Conservation (phyloP, 495 filamentous ascomycete species). For the Aspergillus ellipticus region DNA sequence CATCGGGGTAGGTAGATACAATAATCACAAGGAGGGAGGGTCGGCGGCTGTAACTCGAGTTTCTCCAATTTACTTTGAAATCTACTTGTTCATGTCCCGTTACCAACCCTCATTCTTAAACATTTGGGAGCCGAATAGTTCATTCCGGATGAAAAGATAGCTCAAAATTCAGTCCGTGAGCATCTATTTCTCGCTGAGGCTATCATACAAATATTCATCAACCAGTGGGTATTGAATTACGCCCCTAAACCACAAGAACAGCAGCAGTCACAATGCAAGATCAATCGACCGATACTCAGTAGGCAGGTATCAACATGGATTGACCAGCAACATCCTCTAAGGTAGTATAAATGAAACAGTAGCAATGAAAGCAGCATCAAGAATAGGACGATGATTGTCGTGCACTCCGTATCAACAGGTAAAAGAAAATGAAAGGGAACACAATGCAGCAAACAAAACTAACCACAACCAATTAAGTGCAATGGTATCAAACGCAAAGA, state of each 20-base stretch:
- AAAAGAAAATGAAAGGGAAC: not conserved
- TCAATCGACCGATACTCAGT: not conserved
- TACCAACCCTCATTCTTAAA: too few species aligned
- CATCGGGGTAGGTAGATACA: too few species aligned
- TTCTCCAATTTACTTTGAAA: too few species aligned
- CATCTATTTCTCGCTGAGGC: not conserved
- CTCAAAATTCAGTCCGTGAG: not conserved
- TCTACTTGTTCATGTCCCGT: too few species aligned
- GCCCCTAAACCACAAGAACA: not conserved
- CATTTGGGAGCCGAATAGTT: too few species aligned
- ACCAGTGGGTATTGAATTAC: conserved; percentile 10
- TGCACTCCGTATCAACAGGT: not conserved
- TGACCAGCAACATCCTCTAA: not conserved
- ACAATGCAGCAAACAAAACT: not conserved
- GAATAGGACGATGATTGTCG: not conserved
- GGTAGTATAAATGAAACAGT: not conserved
- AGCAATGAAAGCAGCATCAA: not conserved
- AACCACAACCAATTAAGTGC: conserved; percentile 9
- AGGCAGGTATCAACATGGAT: not conserved
- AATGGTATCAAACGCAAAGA: conserved; percentile 20
- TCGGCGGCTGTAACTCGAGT: too few species aligned
- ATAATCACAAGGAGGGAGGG: too few species aligned
- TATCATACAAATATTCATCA: conserved; percentile 6
- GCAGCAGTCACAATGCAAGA: not conserved
- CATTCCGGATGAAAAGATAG: not conserved